These are phyloP conservation scores for Aristolochia fimbriata DNA, from an alignment of 164 flowering plant species.

Conservation along the genomic window DNA sequence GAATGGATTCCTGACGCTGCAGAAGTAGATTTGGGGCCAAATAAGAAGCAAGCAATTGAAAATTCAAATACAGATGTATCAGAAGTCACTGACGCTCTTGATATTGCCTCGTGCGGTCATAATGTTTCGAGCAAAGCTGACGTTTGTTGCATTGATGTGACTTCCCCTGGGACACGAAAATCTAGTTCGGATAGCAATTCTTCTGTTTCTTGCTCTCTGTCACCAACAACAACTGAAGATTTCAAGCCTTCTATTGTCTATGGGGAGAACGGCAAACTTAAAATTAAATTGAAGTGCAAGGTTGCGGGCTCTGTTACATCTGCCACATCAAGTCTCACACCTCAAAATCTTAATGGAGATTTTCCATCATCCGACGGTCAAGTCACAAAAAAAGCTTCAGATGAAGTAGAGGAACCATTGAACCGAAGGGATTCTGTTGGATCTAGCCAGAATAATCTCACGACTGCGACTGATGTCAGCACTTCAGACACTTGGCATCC, in stretches of 20 bases:
- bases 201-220: background rate
- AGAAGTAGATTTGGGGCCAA: background rate
- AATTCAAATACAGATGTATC: background rate
- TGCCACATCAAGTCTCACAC: background rate
- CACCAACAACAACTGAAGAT: background rate
- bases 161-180: background rate
- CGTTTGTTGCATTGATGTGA: background rate
- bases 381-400: background rate
- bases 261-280: constrained; percentile 1
- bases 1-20: background rate
- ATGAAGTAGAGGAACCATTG: background rate
- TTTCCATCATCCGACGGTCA: background rate
- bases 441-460: background rate
- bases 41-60: background rate
- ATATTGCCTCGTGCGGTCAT: constrained; percentile 1
- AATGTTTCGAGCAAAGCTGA: background rate
- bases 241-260: background rate
- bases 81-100: constrained; percentile 1
- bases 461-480: background rate
- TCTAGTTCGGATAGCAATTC: background rate
- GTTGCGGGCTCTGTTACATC: background rate
- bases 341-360: background rate
- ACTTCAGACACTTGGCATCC: background rate
- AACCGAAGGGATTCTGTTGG: background rate
- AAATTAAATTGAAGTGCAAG: background rate